Base-by-base conservation (phyloP, 352 stramenopile species). In the Pythium volutum region DNA sequence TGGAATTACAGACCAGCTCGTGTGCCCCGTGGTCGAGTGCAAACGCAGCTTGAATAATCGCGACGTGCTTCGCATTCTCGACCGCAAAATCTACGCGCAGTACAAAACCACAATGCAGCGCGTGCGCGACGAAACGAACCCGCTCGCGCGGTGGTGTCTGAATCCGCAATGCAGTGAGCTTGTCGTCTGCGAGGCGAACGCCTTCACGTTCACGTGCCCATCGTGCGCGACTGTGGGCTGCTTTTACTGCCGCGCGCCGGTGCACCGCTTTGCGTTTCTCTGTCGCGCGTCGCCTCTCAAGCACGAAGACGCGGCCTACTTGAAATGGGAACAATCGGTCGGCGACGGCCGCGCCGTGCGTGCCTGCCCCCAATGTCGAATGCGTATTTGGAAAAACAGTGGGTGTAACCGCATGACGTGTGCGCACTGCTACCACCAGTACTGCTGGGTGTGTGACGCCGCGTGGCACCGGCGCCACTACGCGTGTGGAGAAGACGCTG, bases 351-450 rank as follows among this genome's bases (percentile, higher is more conserved):
- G 77, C 25, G 74, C 77, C 14, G 77, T 89, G 25, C 80, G 80
- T 18, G 67, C 66, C 18, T 88, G 80, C 59, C 80, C 80, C 10
- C 67, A 75, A 12, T 89, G 80, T 39, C 55, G 71, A 18, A 82
- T 89, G 69, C 72, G 75, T 31, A 85, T 88, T 41, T 89, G 80
- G 80, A 89, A 88, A 66, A 81, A 65, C 52, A 77, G 85, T 53
- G 80, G 80, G 1, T 79, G 73, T 56, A 88, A 87, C 56, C 80
- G 87, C 69, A 89, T 89, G 67, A 83, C 62, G 26, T 89, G 79
- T 59, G 71, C 74, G 14, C 64, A 71, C 29, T 89, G 79, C 26
- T 73, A 67, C 12, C 71, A 72, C 43, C 59, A 87, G 59, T 89
- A 53, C 42, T 61, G 54, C 54, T 61, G 54, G 54, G 23, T 20